Evolutionary conservation across 208 protist genomes (phyloP).

Genomic region (Giardia duodenalis): DNA sequence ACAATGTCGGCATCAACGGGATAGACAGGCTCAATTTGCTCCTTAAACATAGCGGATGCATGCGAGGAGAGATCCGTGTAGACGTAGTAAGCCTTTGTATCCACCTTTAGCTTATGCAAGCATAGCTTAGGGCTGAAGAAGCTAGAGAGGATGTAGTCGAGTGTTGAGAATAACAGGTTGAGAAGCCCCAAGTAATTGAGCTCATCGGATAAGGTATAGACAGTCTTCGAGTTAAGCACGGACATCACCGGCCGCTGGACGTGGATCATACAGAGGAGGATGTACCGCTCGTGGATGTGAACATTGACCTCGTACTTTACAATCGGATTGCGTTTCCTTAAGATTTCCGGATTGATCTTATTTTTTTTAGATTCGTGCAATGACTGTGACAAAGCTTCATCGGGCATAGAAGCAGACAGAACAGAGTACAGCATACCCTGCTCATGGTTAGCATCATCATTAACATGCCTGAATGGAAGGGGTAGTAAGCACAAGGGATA

Average conservation of each 20-base stretch:
- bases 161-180: neutral
- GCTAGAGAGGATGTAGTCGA: neutral
- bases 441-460: no score
- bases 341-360: no score
- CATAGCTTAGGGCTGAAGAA: neutral
- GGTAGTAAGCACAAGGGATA: no score
- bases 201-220: neutral
- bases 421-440: no score
- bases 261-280: neutral
- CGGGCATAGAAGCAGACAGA: no score
- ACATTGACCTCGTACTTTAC: neutral
- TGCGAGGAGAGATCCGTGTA: neutral
- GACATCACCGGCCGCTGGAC: neutral
- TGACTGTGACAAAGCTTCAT: no score
- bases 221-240: neutral
- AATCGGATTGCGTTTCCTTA: neutral
- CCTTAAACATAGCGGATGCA: neutral
- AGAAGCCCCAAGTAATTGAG: neutral
- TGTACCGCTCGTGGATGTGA: neutral
- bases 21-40: neutral
- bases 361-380: no score
- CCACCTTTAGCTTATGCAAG: neutral
- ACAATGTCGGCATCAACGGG: neutral
- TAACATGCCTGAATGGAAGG: no score
- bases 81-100: neutral